Conservation (phyloP, 305 asterid species). For the Fraxinus albicans region DNA sequence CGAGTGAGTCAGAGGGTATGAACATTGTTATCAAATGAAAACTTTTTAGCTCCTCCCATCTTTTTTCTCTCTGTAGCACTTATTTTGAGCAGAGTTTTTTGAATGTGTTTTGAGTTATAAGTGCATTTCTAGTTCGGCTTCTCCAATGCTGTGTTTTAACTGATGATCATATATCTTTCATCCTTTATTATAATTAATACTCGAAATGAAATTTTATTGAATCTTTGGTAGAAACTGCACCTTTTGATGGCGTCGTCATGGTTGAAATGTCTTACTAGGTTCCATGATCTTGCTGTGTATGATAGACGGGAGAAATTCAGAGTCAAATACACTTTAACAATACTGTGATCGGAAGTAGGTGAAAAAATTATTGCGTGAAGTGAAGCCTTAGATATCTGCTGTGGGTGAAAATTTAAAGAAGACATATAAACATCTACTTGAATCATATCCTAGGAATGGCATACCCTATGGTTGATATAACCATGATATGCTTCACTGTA, state of each 20-base stretch:
- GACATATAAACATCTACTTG: neutral
- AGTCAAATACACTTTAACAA: neutral
- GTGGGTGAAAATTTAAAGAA: neutral
- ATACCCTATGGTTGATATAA: neutral
- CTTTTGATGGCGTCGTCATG: neutral
- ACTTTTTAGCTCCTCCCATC: neutral
- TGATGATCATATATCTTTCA: neutral
- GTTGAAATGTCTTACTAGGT: neutral
- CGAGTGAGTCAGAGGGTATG: conserved; percentile 55
- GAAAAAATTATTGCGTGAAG: neutral
- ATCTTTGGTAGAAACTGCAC: neutral
- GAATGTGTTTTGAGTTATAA: conserved; percentile 8
- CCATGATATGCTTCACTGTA: neutral
- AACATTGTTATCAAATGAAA: neutral
- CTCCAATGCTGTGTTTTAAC: conserved; percentile 13
- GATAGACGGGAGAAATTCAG: neutral
- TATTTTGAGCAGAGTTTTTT: conserved; percentile 15
- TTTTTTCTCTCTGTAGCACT: conserved; percentile 17
- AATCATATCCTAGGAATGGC: neutral
- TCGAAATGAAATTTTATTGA: neutral
- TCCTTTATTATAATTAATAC: neutral
- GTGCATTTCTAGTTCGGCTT: conserved; percentile 25
- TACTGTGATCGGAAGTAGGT: neutral
- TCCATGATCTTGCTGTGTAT: neutral
- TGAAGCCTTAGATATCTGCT: neutral